These are phyloP conservation scores for Cucurbita ficifolia DNA, from an alignment of 306 rosid species.

Conservation along the genomic window DNA sequence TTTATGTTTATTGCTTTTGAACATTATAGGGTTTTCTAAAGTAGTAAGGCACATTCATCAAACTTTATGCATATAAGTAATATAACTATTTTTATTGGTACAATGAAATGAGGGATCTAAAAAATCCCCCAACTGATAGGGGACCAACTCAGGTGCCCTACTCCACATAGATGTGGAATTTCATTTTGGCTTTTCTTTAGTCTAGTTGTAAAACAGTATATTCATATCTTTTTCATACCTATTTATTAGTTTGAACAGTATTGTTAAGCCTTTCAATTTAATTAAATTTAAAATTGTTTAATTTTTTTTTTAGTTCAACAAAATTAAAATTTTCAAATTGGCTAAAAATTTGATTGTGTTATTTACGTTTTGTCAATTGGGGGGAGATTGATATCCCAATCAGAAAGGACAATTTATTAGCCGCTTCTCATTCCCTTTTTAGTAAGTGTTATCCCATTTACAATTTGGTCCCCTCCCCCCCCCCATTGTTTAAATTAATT, in stretches of 20 bases:
- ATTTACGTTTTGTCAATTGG: not conserved
- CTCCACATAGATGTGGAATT: not conserved
- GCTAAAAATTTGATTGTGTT: too few relatives aligned
- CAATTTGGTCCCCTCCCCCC: not conserved
- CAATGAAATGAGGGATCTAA: not conserved
- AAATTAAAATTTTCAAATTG: too few relatives aligned
- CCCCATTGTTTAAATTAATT: too few relatives aligned
- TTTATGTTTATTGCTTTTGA: not conserved
- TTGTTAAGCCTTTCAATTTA: too few relatives aligned
- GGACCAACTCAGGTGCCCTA: not conserved
- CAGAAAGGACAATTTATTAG: not conserved
- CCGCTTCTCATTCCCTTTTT: not conserved
- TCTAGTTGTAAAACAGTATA: not conserved
- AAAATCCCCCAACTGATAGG: not conserved
- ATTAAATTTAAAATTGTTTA: too few relatives aligned
- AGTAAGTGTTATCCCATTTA: not conserved
- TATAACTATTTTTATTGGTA: not conserved
- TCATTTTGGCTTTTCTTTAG: not conserved
- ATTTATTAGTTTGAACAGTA: not conserved
- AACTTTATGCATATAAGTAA: not conserved
- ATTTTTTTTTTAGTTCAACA: too few relatives aligned
- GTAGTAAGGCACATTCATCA: not conserved
- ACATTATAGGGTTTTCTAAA: not conserved
- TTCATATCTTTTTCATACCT: not conserved
- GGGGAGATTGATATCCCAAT: not conserved